Percentiles rank a stretch among this genome's conserved stretches.
Conservation (phyloP, 2,329 filamentous ascomycete species). For the Trichoderma simmonsii region DNA sequence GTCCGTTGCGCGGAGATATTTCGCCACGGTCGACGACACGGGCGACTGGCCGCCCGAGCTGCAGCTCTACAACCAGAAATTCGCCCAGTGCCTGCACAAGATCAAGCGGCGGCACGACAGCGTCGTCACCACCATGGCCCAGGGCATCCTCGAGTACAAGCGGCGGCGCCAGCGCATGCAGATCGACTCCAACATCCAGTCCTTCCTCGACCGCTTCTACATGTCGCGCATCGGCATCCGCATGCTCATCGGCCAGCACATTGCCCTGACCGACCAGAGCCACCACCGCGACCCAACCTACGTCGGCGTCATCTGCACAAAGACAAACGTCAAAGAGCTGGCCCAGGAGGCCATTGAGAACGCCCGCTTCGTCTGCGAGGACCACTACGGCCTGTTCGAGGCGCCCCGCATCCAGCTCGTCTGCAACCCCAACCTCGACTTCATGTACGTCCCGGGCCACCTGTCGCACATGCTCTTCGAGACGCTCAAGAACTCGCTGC, state of each 20-base stretch:
- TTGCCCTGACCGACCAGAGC: constrained; percentile 90
- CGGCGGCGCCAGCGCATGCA: constrained; percentile 94
- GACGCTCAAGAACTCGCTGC: constrained; percentile 95
- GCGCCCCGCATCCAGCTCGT: constrained; percentile 95
- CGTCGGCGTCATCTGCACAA: constrained; percentile 98
- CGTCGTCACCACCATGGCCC: constrained; percentile 96
- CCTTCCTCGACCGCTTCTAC: constrained; percentile 97
- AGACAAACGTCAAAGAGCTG: constrained; percentile 92
- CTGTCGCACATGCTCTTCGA: constrained; percentile 99
- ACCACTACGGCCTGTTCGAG: constrained; percentile 96
- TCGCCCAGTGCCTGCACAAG: constrained; percentile 81
- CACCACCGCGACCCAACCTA: constrained; percentile 88
- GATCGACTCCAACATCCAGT: constrained; percentile 95
- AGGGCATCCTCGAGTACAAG: constrained; percentile 98
- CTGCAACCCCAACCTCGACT: constrained; percentile 89
- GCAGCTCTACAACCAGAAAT: constrained; percentile 88
- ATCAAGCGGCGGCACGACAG: constrained; percentile 97
- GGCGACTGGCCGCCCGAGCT: constrained; percentile 92
- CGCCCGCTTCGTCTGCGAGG: constrained; percentile 97
- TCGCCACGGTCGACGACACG: constrained; percentile 84
- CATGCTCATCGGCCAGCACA: constrained; percentile 98
- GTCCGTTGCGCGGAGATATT: constrained; percentile 64
- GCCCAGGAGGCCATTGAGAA: constrained; percentile 98
- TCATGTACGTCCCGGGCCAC: constrained; percentile 99
- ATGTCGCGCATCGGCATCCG: constrained; percentile 99